These are phyloP conservation scores for Sisymbrium irio DNA, from an alignment of 345 rosid species.

Conservation along the genomic window DNA sequence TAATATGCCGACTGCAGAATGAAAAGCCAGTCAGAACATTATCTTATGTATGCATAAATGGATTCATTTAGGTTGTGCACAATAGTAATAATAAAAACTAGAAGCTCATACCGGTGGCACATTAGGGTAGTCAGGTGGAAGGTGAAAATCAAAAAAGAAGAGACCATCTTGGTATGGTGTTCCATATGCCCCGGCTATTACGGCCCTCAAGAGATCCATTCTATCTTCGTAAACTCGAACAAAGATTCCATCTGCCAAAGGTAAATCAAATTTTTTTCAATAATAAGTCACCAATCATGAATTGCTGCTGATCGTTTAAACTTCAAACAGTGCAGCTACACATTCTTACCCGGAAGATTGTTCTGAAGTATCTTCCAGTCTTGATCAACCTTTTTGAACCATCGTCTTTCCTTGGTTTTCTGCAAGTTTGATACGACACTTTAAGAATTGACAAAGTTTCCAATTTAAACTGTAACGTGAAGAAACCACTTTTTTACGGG, in stretches of 20 bases:
- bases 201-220: slow-evolving; percentile 94
- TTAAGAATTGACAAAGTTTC: slow-evolving; percentile 6
- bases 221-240: slow-evolving; percentile 90
- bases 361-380: slow-evolving; percentile 97
- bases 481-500: background rate
- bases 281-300: slow-evolving; percentile 10
- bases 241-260: slow-evolving; percentile 71
- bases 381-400: slow-evolving; percentile 96
- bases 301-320: background rate
- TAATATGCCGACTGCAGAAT: slow-evolving; percentile 81
- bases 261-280: background rate
- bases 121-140: slow-evolving; percentile 81
- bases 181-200: slow-evolving; percentile 89
- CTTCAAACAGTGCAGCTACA: background rate
- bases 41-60: background rate
- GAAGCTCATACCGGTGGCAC: slow-evolving; percentile 74
- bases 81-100: background rate
- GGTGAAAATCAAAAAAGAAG: slow-evolving; percentile 94
- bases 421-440: slow-evolving; percentile 38
- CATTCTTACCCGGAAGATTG: slow-evolving; percentile 83
- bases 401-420: slow-evolving; percentile 73
- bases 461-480: background rate
- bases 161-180: slow-evolving; percentile 99
- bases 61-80: background rate
- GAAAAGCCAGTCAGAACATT: slow-evolving; percentile 15